Evolutionary conservation across 2,329 filamentous ascomycete genomes (phyloP).

Genomic region (Monosporascus sp.): DNA sequence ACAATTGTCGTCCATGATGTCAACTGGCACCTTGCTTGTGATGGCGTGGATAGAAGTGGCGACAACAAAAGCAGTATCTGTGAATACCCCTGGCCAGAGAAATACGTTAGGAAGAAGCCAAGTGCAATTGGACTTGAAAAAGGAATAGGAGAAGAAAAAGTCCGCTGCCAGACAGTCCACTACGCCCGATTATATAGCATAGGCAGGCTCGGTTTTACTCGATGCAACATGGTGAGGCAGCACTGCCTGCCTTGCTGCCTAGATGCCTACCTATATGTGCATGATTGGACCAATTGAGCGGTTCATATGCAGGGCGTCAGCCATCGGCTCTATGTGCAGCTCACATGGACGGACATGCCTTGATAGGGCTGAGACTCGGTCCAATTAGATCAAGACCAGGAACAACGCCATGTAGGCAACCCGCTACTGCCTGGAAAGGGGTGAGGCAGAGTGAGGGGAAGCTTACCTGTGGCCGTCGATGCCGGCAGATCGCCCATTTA

Average conservation of each 20-base stretch:
- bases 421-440: not conserved
- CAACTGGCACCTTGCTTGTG: not conserved
- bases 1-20: slow-evolving; percentile 21
- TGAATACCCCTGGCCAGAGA: not conserved
- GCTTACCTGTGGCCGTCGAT: not conserved
- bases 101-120: not conserved
- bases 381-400: not conserved
- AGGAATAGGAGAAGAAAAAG: not conserved
- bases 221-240: not conserved
- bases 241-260: slow-evolving; percentile 7
- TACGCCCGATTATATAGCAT: not conserved
- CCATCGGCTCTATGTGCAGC: not conserved
- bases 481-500: not conserved
- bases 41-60: not conserved
- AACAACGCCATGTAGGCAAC: not conserved
- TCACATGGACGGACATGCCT: not conserved
- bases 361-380: not conserved
- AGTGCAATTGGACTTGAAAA: not conserved
- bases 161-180: slow-evolving; percentile 1
- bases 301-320: not conserved
- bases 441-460: not conserved
- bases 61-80: not conserved
- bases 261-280: not conserved
- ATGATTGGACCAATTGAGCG: not conserved
- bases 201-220: not conserved